Percentiles rank a stretch among this genome's conserved stretches.
phyloP scores from a whole-genome alignment of 2,329 filamentous ascomycete species.

The Lachnellula arida region DNA sequence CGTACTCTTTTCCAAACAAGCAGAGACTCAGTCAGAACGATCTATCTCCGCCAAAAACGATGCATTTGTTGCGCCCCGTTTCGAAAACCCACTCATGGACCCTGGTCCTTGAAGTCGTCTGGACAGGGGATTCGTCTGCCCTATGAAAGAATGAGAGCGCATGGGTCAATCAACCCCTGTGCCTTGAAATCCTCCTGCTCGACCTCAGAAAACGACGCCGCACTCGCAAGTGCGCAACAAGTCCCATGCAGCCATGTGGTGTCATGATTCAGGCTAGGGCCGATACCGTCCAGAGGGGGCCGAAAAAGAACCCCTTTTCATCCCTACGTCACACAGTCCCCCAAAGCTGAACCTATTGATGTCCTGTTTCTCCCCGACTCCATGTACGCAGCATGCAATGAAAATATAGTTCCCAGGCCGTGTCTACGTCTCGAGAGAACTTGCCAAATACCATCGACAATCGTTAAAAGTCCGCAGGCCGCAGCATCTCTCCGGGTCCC shows the following conservation, averaged over 20 bases:
- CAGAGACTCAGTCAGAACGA: neutral
- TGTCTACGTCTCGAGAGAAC: too few species aligned
- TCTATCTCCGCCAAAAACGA: neutral
- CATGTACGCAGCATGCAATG: neutral
- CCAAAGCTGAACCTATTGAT: neutral
- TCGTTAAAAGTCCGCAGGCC: neutral
- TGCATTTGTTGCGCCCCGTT: neutral
- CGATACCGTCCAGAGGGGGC: too few species aligned
- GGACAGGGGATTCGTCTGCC: neutral
- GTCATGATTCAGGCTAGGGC: too few species aligned
- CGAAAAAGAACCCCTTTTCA: neutral
- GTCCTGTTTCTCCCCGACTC: neutral
- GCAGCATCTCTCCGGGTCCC: neutral
- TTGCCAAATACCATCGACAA: too few species aligned
- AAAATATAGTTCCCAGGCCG: too few species aligned
- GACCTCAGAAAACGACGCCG: neutral
- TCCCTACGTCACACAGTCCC: neutral
- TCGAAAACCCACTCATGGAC: neutral
- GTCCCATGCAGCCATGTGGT: neutral
- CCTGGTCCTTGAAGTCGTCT: too few species aligned
- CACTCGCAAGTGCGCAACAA: neutral
- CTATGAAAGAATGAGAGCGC: conserved; percentile 3
- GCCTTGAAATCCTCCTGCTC: conserved; percentile 6
- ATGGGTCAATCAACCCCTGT: conserved; percentile 1
- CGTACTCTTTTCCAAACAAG: neutral